These are phyloP conservation scores for Sarcocystis neurona DNA, from an alignment of 169 alveolate species.

Conservation along the genomic window DNA sequence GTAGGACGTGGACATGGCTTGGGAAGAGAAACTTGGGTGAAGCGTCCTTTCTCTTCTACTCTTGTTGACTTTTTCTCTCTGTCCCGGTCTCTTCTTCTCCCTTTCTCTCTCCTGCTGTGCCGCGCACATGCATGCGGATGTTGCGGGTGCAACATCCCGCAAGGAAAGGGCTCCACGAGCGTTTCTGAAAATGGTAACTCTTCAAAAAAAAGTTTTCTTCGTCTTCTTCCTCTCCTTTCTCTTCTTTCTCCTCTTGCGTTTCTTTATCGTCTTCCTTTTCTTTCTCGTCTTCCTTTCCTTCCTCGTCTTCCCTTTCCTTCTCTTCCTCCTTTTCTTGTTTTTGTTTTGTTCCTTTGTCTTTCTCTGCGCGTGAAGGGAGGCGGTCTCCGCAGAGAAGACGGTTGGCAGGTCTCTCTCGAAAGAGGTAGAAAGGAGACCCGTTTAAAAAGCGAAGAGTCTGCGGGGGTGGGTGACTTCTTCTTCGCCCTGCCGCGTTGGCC, in stretches of 20 bases:
- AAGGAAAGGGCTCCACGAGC: not conserved
- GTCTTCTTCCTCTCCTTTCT: not conserved
- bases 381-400: no score
- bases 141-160: not conserved
- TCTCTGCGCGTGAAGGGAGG: no score
- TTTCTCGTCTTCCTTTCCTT: not conserved
- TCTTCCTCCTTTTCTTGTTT: not conserved
- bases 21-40: no score
- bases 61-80: not conserved
- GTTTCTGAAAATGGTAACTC: no score
- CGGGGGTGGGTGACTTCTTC: no score
- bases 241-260: not conserved
- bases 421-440: no score
- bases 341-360: not conserved
- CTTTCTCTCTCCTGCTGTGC: not conserved
- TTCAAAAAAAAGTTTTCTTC: no score
- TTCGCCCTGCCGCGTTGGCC: no score
- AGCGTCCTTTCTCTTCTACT: not conserved
- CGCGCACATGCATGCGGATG: not conserved
- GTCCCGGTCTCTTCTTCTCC: no score
- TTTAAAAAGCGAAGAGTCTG: no score
- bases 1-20: no score
- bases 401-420: no score
- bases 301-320: not conserved
- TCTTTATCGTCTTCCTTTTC: not conserved